Conservation (phyloP, 2,329 filamentous ascomycete genomes). For the Domatiomyces globalis region DNA sequence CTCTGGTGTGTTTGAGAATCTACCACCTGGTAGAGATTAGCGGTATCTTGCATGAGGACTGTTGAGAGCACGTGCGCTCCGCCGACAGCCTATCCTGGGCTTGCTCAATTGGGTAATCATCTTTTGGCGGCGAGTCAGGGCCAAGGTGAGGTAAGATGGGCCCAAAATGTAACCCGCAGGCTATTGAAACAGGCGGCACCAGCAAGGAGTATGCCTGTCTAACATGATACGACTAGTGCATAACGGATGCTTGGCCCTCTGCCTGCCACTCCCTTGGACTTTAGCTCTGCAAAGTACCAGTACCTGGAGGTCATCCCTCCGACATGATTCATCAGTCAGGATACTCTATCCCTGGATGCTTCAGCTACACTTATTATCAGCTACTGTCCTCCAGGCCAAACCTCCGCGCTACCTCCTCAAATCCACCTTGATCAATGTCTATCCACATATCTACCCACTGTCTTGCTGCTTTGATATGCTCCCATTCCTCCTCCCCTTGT, state of each 20-base stretch:
- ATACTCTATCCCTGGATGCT: too few relatives aligned
- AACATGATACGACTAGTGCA: neutral
- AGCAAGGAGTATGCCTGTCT: neutral
- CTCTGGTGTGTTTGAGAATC: neutral
- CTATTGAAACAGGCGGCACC: neutral
- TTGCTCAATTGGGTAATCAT: neutral
- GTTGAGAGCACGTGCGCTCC: neutral
- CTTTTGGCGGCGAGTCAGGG: neutral
- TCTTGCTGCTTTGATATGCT: conserved; percentile 38
- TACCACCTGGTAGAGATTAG: neutral
- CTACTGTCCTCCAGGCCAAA: conserved; percentile 23
- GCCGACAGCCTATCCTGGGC: neutral
- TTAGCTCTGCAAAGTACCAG: too few relatives aligned
- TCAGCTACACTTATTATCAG: neutral
- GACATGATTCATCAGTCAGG: too few relatives aligned
- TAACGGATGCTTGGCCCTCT: too few relatives aligned
- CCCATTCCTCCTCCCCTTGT: conserved; percentile 50
- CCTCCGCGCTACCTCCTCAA: conserved; percentile 38
- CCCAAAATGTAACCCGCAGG: neutral
- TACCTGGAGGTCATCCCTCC: too few relatives aligned
- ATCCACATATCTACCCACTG: conserved; percentile 54
- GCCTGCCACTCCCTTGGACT: too few relatives aligned
- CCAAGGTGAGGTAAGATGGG: neutral
- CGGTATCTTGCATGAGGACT: neutral
- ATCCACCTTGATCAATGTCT: conserved; percentile 36